Evolutionary conservation across 306 rosid species (phyloP).

Genomic region (Quercus mongolica): DNA sequence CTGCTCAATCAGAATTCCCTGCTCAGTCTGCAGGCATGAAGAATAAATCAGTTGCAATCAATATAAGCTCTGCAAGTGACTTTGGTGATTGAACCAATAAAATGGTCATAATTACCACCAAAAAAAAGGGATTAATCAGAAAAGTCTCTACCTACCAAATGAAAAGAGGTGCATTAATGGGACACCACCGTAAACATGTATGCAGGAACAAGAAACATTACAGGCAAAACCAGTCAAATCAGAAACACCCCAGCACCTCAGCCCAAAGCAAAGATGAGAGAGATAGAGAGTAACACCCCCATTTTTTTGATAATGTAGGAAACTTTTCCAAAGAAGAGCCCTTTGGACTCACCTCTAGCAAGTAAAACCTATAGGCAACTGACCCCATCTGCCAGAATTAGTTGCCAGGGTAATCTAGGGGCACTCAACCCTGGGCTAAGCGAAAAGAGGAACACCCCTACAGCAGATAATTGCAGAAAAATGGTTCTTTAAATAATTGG

Average conservation of each 20-base stretch:
- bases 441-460: not conserved
- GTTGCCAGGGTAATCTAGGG: too few relatives aligned
- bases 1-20: conserved; percentile 35
- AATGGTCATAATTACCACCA: not conserved
- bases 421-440: too few relatives aligned
- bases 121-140: not conserved
- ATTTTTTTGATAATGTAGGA: too few relatives aligned
- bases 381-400: too few relatives aligned
- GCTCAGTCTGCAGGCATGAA: conserved; percentile 34
- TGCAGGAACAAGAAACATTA: not conserved
- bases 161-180: not conserved
- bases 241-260: not conserved
- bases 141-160: not conserved
- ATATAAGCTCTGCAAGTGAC: not conserved
- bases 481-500: too few relatives aligned
- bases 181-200: not conserved
- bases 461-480: not conserved
- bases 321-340: too few relatives aligned
- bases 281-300: too few relatives aligned
- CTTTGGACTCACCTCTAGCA: too few relatives aligned
- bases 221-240: not conserved
- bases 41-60: not conserved
- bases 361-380: too few relatives aligned
- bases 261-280: too few relatives aligned
- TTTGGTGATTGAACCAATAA: not conserved